Evolutionary conservation across 1,284 basidiomycete species (phyloP), one percentile per base, ranked within the genome.

Genomic region (Erythrobasidium hasegawianum): DNA sequence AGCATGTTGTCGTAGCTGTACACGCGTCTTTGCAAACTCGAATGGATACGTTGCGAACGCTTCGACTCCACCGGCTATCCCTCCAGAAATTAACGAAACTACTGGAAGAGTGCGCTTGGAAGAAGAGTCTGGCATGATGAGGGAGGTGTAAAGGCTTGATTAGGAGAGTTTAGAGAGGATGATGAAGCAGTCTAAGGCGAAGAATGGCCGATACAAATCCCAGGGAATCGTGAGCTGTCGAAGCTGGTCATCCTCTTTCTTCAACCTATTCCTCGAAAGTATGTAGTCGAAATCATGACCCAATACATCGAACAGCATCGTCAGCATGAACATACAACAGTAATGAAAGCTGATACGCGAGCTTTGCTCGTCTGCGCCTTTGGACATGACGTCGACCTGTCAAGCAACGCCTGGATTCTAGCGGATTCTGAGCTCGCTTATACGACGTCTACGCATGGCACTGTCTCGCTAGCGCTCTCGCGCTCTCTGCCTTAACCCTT

Each of bases 21-120:
- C 50, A 18, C 64, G 64, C 16, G 64, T 67, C 52, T 67, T 67
- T 33, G 58, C 64, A 22, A 67, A 60, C 33, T 67, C 64, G 57
- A 67, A 49, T 5, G 64, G 64, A 50, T 67, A 67, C 11, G 64
- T 67, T 14, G 52, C 57, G 20, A 29, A 54, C 10, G 64, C 59
- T 57, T 68, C 67, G 9, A 62, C 53, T 5, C 67, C 67, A 24
- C 64, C 68, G 24, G 59, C 57, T 16, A 61, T 68, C 13, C 57
- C 66, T 13, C 59, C 68, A 3, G 56, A 64, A 27, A 69, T 61
- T 13, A 66, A 11, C 13, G 60, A 69, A 22, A 64, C 60, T 22
- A 39, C 11, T 26, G 64, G 45, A 18, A 33, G 24, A 16, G 57
- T 60, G 18, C 60, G 53, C 45, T 59, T 59, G 22, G 41, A 38